Conservation (phyloP, 1,139 yeast species). For the Taphrina populina region DNA sequence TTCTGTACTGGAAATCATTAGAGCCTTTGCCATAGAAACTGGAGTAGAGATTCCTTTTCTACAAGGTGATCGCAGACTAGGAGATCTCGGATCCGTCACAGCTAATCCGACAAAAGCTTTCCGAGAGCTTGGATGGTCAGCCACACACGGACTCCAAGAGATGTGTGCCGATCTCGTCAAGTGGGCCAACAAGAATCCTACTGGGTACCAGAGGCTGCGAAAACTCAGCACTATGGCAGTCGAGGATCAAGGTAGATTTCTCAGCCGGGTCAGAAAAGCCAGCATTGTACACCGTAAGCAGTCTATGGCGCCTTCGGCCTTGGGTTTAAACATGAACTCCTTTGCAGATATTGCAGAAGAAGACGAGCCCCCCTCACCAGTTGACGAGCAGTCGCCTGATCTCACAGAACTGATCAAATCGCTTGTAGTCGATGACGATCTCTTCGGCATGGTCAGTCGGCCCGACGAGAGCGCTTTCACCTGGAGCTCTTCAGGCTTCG, state of each 20-base stretch:
- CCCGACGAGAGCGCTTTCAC: slow-evolving; percentile 1
- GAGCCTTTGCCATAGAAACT: slow-evolving; percentile 65
- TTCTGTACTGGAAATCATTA: slow-evolving; percentile 69
- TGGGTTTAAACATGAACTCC: background rate
- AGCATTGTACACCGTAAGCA: slow-evolving; percentile 12
- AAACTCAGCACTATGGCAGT: slow-evolving; percentile 15
- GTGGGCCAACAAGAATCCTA: slow-evolving; percentile 72
- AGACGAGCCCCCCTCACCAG: slow-evolving; percentile 7
- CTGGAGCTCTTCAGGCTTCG: slow-evolving; percentile 12
- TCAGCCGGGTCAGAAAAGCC: slow-evolving; percentile 13
- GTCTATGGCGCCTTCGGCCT: slow-evolving; percentile 15
- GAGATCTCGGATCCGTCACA: slow-evolving; percentile 73
- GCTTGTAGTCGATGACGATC: slow-evolving; percentile 8
- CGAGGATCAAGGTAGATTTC: slow-evolving; percentile 4
- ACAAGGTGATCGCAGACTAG: slow-evolving; percentile 64
- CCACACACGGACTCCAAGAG: slow-evolving; percentile 56
- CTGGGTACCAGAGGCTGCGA: slow-evolving; percentile 52
- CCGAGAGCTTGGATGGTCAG: slow-evolving; percentile 64
- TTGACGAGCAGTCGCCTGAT: background rate
- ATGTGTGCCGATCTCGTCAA: slow-evolving; percentile 79
- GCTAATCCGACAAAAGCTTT: slow-evolving; percentile 70
- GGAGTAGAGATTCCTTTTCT: slow-evolving; percentile 66
- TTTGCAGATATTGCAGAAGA: slow-evolving; percentile 13
- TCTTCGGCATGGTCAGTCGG: slow-evolving; percentile 15
- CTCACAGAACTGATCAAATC: slow-evolving; percentile 10